phyloP scores from a whole-genome alignment of 208 protist genomes.

The Borovskyia barvae region DNA sequence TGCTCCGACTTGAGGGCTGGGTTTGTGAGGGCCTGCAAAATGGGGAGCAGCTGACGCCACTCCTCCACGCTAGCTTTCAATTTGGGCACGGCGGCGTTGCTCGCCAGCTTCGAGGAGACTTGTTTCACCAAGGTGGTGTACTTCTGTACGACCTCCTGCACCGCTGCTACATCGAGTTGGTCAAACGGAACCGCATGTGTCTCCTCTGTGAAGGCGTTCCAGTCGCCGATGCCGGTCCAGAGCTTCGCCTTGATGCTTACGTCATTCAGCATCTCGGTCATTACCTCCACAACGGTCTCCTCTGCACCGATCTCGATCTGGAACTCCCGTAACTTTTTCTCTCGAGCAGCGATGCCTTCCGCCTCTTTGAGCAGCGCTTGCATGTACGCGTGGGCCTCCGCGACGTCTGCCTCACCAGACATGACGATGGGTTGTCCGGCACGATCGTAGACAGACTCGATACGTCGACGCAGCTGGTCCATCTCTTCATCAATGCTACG shows the following conservation, averaged over 20 bases:
- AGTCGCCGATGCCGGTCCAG: constrained; percentile 87
- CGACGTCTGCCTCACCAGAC: constrained; percentile 76
- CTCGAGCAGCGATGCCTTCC: constrained; percentile 77
- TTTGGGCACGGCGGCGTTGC: constrained; percentile 79
- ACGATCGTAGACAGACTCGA: constrained; percentile 86
- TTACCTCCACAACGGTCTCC: constrained; percentile 89
- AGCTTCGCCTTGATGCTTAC: constrained; percentile 88
- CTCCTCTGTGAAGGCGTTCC: constrained; percentile 74
- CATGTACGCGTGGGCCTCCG: constrained; percentile 85
- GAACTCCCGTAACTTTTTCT: constrained; percentile 86
- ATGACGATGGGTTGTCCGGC: constrained; percentile 87
- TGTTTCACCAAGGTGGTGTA: constrained; percentile 90
- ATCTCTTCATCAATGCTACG: constrained; percentile 93
- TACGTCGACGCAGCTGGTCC: constrained; percentile 82
- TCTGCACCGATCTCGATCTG: constrained; percentile 89
- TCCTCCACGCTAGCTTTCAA: constrained; percentile 90
- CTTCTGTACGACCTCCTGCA: constrained; percentile 86
- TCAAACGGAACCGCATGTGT: constrained; percentile 66
- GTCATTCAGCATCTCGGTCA: constrained; percentile 90
- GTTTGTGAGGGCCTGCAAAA: constrained; percentile 93
- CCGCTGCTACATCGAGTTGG: constrained; percentile 56
- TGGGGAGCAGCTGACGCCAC: constrained; percentile 91
- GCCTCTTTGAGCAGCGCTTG: constrained; percentile 73
- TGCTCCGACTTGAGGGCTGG: constrained; percentile 90
- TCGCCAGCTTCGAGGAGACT: constrained; percentile 78